These are phyloP conservation scores for Schizothecium vesticola DNA, from an alignment of 495 filamentous ascomycete genomes.

Conservation along the genomic window DNA sequence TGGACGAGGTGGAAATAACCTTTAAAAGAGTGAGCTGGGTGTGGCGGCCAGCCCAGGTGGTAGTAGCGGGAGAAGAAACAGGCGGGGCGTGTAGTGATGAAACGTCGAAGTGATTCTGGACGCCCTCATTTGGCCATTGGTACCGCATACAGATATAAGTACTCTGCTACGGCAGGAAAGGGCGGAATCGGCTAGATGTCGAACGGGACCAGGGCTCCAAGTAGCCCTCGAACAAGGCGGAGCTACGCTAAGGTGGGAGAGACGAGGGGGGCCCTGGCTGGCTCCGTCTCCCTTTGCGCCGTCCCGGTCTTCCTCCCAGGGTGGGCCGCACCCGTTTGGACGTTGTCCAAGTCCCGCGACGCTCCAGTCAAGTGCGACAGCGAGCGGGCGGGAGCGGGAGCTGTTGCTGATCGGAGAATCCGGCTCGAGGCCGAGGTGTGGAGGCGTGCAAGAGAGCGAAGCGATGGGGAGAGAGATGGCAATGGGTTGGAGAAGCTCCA, in stretches of 20 bases:
- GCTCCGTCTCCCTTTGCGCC: conserved; percentile 24
- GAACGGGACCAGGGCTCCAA: conserved; percentile 19
- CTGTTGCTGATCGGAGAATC: conserved; percentile 6
- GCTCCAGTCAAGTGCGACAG: conserved; percentile 1
- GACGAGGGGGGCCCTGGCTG: conserved; percentile 27
- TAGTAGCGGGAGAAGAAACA: conserved; percentile 33
- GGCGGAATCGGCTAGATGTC: conserved; percentile 23
- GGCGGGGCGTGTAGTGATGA: conserved; percentile 46
- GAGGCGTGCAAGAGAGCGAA: neutral
- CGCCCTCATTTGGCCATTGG: conserved; percentile 45
- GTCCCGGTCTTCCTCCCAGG: conserved; percentile 22
- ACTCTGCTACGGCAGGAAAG: conserved; percentile 26
- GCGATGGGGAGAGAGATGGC: conserved; percentile 13
- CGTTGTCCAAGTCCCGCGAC: conserved; percentile 1
- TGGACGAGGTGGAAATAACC: conserved; percentile 44
- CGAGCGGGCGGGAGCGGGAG: conserved; percentile 4
- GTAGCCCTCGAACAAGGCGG: conserved; percentile 24
- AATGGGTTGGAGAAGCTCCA: conserved; percentile 21
- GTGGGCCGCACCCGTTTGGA: conserved; percentile 14
- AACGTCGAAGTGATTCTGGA: conserved; percentile 44
- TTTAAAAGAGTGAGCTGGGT: conserved; percentile 46
- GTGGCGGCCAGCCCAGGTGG: conserved; percentile 48
- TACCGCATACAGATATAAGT: conserved; percentile 30
- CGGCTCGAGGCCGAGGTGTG: conserved; percentile 8
- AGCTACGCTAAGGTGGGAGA: conserved; percentile 26